phyloP scores from a whole-genome alignment of 441 rosid genomes.

The Macaranga tanarius region DNA sequence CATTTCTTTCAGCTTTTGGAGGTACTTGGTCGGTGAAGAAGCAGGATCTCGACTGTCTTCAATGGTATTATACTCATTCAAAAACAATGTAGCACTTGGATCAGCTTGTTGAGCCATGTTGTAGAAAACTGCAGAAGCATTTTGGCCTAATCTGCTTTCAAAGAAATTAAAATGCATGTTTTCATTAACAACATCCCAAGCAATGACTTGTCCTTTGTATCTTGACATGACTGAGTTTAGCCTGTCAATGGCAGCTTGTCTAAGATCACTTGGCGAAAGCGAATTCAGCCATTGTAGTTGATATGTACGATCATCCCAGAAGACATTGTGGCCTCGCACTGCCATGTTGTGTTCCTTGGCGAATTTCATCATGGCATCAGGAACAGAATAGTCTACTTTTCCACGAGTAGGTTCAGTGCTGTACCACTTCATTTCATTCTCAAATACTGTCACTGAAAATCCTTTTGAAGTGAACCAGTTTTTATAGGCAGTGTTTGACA shows the following conservation, averaged over 20 bases:
- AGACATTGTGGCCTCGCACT: conserved; percentile 83
- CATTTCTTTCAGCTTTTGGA: conserved; percentile 48
- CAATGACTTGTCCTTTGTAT: conserved; percentile 52
- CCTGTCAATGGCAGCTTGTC: conserved; percentile 39
- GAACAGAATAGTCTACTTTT: conserved; percentile 48
- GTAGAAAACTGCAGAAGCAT: conserved; percentile 39
- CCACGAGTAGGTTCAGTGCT: conserved; percentile 46
- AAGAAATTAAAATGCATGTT: conserved; percentile 55
- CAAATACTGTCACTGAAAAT: conserved; percentile 61
- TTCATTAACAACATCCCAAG: conserved; percentile 85
- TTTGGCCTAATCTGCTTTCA: conserved; percentile 54
- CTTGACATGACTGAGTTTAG: conserved; percentile 43
- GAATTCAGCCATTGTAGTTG: conserved; percentile 50
- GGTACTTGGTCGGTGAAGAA: conserved; percentile 44
- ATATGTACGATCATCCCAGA: conserved; percentile 57
- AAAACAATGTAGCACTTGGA: conserved; percentile 37
- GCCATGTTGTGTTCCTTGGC: conserved; percentile 38
- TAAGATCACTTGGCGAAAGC: conserved; percentile 35
- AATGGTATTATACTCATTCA: conserved; percentile 75
- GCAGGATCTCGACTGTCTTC: conserved; percentile 43
- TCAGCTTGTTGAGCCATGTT: conserved; percentile 35
- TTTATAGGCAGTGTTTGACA: conserved; percentile 46
- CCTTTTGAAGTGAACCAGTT: conserved; percentile 73
- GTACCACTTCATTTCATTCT: conserved; percentile 82
- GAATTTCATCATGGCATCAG: conserved; percentile 62